Evolutionary conservation across 768 basidiomycete genomes (phyloP), one percentile per base, ranked within the genome.

Genomic region (Megacollybia marginata): DNA sequence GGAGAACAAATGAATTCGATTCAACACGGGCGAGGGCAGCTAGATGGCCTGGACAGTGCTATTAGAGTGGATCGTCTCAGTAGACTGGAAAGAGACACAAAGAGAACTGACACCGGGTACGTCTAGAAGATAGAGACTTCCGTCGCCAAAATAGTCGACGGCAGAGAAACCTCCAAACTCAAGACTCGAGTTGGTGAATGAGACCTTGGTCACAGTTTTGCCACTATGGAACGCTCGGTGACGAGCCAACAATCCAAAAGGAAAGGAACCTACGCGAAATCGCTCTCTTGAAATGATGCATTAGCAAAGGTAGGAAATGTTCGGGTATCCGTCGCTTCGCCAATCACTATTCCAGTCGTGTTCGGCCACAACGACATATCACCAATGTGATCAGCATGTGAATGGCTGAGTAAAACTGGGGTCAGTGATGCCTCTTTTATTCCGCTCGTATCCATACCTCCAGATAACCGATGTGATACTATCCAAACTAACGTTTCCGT

Each of bases 391-490:
- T 11, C 33, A 33, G 35, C 35, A 28, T 28, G 23, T 28, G 23
- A 28, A 28, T 28, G 23, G 23, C 23, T 28, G 6, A 3, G 23
- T 28, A 6, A 28, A 28, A 28, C 23, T 28, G 23, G 23, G 23
- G 23, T 28, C 2, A 28, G 23, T 6, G 23, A 28, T 6, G 23
- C 23, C 23, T 28, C 23, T 28, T 28, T 28, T 28, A 2, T 6
- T 28, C 23, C 23, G 6, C 23, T 28, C 23, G 23, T 61, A 55
- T 2, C 48, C 20, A 35, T 61, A 58, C 33, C 59, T 61, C 59
- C 59, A 61, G 18, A 60, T 51, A 3, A 55, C 57, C 16, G 52
- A 48, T 33, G 47, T 44, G 31, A 60, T 57, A 11, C 50, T 56
- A 1, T 49, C 44, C 38, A 55, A 33, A 7, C 33, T 42, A 23